Conservation (phyloP, 1,139 yeast genomes). For the Protomyces gravidus region DNA sequence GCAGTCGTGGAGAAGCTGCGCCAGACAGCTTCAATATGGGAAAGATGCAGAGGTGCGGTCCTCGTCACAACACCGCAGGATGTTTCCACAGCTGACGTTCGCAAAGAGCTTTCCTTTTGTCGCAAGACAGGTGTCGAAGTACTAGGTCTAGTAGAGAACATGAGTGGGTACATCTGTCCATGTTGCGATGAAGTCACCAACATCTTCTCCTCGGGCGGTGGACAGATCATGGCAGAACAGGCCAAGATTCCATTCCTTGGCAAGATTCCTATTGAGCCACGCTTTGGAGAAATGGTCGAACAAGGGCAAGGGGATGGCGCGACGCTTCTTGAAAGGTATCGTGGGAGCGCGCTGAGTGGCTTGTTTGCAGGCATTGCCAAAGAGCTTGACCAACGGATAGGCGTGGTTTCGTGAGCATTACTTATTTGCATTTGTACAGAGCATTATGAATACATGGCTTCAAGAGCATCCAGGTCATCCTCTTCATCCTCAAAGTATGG, state of each 20-base stretch:
- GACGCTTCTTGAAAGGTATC: constrained; percentile 9
- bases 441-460: constrained; percentile 11
- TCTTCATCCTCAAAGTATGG: constrained; percentile 1
- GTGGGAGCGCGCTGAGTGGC: constrained; percentile 6
- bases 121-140: constrained; percentile 74
- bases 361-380: constrained; percentile 10
- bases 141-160: constrained; percentile 87
- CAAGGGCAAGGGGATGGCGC: constrained; percentile 11
- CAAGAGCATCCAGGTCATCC: constrained; percentile 25
- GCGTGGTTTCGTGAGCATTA: neutral
- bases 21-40: constrained; percentile 9
- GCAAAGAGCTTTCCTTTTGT: constrained; percentile 90
- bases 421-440: too few species aligned
- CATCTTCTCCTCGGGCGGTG: constrained; percentile 94
- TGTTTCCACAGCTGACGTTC: constrained; percentile 87
- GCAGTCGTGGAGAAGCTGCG: constrained; percentile 85
- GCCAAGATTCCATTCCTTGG: constrained; percentile 69
- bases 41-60: constrained; percentile 59
- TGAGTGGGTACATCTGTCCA: constrained; percentile 97
- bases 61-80: constrained; percentile 96
- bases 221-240: constrained; percentile 59
- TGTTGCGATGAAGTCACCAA: constrained; percentile 81
- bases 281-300: constrained; percentile 50
- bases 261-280: constrained; percentile 86
- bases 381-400: neutral